Conservation (phyloP, 441 rosid genomes). For the Raphanus hybrid region DNA sequence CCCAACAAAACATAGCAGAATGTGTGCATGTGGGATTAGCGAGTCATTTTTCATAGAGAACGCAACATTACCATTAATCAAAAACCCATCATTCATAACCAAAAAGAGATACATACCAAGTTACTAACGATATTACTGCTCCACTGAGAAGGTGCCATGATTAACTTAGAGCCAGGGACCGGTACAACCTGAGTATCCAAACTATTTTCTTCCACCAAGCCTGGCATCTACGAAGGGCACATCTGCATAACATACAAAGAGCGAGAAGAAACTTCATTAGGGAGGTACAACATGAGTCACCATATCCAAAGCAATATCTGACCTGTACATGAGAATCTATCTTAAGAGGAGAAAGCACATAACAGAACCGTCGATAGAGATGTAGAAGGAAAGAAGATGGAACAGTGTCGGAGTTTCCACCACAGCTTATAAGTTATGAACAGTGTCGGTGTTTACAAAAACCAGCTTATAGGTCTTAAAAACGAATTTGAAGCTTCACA, state of each 20-base stretch:
- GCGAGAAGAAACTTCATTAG: background rate
- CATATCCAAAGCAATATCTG: background rate
- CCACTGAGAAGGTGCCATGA: background rate
- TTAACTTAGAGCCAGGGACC: background rate
- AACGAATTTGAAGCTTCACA: conserved; percentile 1
- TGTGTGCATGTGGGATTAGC: too few relatives aligned
- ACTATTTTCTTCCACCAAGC: background rate
- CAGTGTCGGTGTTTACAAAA: conserved; percentile 44
- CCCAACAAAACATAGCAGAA: background rate
- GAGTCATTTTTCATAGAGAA: background rate
- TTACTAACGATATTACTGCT: background rate
- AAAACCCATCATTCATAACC: background rate
- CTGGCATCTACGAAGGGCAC: background rate
- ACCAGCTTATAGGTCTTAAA: background rate
- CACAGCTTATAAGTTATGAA: conserved; percentile 37
- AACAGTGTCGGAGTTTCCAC: background rate
- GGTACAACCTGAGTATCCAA: conserved; percentile 1
- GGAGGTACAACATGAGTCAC: background rate
- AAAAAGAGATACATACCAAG: too few relatives aligned
- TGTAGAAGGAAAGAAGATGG: background rate
- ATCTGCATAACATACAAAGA: background rate
- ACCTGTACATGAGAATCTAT: background rate
- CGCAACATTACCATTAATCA: background rate
- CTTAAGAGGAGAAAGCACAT: background rate
- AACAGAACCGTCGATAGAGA: background rate